Conservation (phyloP, 2,329 filamentous ascomycete species). For the Cercospora canescens region DNA sequence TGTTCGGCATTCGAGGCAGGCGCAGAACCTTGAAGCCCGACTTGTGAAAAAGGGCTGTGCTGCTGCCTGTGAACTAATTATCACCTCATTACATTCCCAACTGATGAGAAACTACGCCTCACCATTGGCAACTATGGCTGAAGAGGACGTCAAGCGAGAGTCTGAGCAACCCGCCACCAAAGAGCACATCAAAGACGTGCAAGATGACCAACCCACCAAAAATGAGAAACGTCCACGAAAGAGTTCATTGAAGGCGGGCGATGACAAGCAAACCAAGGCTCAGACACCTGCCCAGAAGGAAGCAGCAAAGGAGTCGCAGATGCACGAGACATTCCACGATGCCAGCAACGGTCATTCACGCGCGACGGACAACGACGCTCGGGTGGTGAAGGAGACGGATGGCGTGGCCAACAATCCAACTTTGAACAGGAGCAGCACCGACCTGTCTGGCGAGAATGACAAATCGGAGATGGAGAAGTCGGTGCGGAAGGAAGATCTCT, state of each 20-base stretch:
- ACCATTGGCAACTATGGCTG: constrained; percentile 4
- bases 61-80: background rate
- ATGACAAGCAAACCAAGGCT: background rate
- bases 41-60: constrained; percentile 1
- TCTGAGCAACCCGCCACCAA: background rate
- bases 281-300: constrained; percentile 6
- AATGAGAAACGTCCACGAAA: constrained; percentile 2
- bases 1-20: constrained; percentile 9
- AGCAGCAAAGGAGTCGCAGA: constrained; percentile 9
- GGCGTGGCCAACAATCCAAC: background rate
- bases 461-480: background rate
- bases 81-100: background rate
- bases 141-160: background rate
- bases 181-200: background rate
- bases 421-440: constrained; percentile 3
- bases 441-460: constrained; percentile 8
- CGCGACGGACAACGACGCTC: background rate
- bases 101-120: constrained; percentile 5
- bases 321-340: constrained; percentile 12
- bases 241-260: background rate
- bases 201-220: constrained; percentile 1
- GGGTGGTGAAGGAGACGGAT: background rate
- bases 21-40: constrained; percentile 3
- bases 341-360: background rate
- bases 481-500: background rate